phyloP scores from a whole-genome alignment of 75 land plant species.

The Picea glauca region DNA sequence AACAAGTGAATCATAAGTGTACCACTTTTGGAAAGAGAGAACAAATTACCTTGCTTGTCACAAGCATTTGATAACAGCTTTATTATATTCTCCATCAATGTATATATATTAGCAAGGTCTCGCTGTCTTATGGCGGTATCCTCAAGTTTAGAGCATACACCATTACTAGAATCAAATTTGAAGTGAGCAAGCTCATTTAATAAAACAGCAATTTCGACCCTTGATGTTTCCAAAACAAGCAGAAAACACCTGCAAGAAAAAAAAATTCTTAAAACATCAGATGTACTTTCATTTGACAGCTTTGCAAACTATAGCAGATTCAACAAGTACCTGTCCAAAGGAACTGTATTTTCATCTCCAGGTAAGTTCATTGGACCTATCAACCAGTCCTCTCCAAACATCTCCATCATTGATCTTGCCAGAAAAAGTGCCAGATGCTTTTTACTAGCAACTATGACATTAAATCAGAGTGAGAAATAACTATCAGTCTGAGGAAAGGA shows the following conservation, averaged over 20 bases:
- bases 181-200: slow-evolving; percentile 62
- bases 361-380: slow-evolving; percentile 38
- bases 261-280: background rate
- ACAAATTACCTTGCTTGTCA: slow-evolving; percentile 33
- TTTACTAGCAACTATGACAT: slow-evolving; percentile 45
- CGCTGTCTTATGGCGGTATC: slow-evolving; percentile 24
- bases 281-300: background rate
- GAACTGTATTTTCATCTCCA: slow-evolving; percentile 33
- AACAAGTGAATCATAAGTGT: background rate
- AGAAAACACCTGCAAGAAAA: slow-evolving; percentile 42
- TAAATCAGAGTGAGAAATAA: background rate
- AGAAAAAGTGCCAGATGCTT: slow-evolving; percentile 65
- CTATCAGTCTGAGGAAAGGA: background rate
- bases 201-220: slow-evolving; percentile 67
- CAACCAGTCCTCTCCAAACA: slow-evolving; percentile 76
- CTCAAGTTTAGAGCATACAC: slow-evolving; percentile 18
- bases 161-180: slow-evolving; percentile 49
- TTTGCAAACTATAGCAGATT: background rate
- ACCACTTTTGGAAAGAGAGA: background rate
- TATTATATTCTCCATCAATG: slow-evolving; percentile 62
- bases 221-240: slow-evolving; percentile 61
- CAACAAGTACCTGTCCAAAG: slow-evolving; percentile 53
- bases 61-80: slow-evolving; percentile 40
- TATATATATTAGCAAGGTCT: slow-evolving; percentile 39
- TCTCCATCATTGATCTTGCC: slow-evolving; percentile 61